A percentile compares a stretch with the other conserved stretches of the same genome.
phyloP scores from a whole-genome alignment of 257 asterid species.

The Salvia splendens region DNA sequence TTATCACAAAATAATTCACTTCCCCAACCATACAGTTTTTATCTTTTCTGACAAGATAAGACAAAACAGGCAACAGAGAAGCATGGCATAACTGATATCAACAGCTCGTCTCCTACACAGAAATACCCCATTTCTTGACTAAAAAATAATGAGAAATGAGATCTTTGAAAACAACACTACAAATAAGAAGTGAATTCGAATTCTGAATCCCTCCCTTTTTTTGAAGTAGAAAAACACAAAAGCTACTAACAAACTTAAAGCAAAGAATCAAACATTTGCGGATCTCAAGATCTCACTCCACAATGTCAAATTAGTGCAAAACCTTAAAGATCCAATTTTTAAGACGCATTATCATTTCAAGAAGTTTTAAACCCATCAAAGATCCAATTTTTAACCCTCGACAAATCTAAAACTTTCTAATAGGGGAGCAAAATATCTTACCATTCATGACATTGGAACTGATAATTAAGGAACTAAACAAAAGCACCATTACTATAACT shows the following conservation, averaged over 20 bases:
- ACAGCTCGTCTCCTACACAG: not conserved
- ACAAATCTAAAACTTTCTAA: slow-evolving; percentile 19
- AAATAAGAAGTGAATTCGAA: slow-evolving; percentile 11
- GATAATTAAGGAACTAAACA: slow-evolving; percentile 34
- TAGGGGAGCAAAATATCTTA: slow-evolving; percentile 31
- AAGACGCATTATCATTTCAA: not conserved
- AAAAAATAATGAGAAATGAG: slow-evolving; percentile 29
- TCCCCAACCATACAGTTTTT: not conserved
- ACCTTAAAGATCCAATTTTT: slow-evolving; percentile 33
- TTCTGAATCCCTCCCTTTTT: slow-evolving; percentile 38
- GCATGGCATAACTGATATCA: not conserved
- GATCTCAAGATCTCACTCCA: slow-evolving; percentile 42
- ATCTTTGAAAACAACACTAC: slow-evolving; percentile 35
- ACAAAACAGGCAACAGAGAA: slow-evolving; percentile 21
- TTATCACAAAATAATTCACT: not conserved
- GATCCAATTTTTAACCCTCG: slow-evolving; percentile 27
- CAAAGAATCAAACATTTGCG: slow-evolving; percentile 32
- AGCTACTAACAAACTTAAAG: slow-evolving; percentile 33
- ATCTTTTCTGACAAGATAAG: not conserved
- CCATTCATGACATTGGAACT: not conserved
- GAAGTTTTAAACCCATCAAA: slow-evolving; percentile 26
- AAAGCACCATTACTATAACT: slow-evolving; percentile 39
- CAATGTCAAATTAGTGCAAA: slow-evolving; percentile 35
- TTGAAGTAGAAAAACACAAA: slow-evolving; percentile 22
- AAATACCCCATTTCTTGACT: not conserved